Percentiles rank a stretch among this genome's conserved stretches.
These are phyloP conservation scores for Acer negundo DNA, from an alignment of 345 rosid genomes.

Conservation along the genomic window DNA sequence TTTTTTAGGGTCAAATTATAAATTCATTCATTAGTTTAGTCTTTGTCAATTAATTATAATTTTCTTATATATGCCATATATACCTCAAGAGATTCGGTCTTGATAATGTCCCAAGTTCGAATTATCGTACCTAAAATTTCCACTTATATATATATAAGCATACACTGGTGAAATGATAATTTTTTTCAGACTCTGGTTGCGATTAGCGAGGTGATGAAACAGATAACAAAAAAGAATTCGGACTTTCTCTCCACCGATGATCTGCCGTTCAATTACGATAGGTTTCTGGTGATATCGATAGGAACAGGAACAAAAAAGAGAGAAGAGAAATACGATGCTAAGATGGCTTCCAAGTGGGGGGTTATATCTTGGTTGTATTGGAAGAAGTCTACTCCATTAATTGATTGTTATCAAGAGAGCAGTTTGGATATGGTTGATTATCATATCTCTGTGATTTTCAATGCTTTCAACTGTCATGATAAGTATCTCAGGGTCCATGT, in stretches of 20 bases:
- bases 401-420: slow-evolving; percentile 50
- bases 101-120: too few relatives aligned
- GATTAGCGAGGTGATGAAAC: slow-evolving; percentile 57
- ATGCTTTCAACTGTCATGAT: slow-evolving; percentile 51
- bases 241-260: slow-evolving; percentile 38
- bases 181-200: slow-evolving; percentile 60
- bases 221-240: slow-evolving; percentile 47
- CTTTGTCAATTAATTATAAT: too few relatives aligned
- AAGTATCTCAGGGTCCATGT: slow-evolving; percentile 74
- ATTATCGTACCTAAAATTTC: too few relatives aligned
- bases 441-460: slow-evolving; percentile 49
- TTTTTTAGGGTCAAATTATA: too few relatives aligned
- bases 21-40: neutral
- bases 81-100: too few relatives aligned
- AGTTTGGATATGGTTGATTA: slow-evolving; percentile 63
- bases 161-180: too few relatives aligned
- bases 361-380: slow-evolving; percentile 53
- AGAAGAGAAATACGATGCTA: slow-evolving; percentile 40
- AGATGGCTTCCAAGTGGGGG: slow-evolving; percentile 68
- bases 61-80: too few relatives aligned
- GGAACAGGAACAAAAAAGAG: slow-evolving; percentile 57
- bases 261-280: slow-evolving; percentile 42
- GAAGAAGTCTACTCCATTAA: slow-evolving; percentile 50
- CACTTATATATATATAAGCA: too few relatives aligned
- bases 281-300: slow-evolving; percentile 63